phyloP scores from a whole-genome alignment of 768 basidiomycete genomes.

The Calvatia gigantea region DNA sequence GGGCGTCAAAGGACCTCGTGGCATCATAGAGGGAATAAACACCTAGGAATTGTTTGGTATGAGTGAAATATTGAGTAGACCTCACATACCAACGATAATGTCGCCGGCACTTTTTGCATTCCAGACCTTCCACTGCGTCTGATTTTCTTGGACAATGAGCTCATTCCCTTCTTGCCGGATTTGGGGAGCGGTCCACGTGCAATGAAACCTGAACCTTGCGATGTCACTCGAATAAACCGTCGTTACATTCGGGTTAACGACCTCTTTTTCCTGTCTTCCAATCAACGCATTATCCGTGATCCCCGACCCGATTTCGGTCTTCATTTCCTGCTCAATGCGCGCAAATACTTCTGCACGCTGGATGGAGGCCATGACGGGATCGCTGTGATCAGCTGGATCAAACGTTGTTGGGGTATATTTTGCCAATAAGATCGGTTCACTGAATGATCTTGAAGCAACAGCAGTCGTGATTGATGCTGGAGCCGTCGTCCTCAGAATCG shows the following conservation, averaged over 20 bases:
- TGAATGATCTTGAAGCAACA: neutral
- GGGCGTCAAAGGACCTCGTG: neutral
- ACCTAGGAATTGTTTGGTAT: neutral
- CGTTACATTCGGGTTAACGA: neutral
- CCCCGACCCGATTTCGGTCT: neutral
- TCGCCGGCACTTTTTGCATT: neutral
- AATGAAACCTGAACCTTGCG: neutral
- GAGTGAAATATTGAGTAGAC: neutral
- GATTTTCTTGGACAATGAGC: neutral
- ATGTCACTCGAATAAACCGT: constrained; percentile 1
- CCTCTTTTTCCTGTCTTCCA: constrained; percentile 6
- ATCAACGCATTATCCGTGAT: neutral
- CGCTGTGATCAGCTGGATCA: neutral
- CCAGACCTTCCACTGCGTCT: constrained; percentile 5
- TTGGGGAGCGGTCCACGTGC: neutral
- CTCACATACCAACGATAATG: neutral
- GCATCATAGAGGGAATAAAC: neutral
- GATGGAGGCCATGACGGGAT: constrained; percentile 3
- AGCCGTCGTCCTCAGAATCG: constrained; percentile 4
- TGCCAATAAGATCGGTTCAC: neutral
- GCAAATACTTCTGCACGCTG: constrained; percentile 4
- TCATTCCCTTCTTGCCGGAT: neutral
- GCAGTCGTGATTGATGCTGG: constrained; percentile 3
- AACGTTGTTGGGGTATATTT: constrained; percentile 4
- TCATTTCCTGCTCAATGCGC: constrained; percentile 1